These are phyloP conservation scores for Aspergillus saccharolyticus DNA, from an alignment of 495 filamentous ascomycete species.

Conservation along the genomic window DNA sequence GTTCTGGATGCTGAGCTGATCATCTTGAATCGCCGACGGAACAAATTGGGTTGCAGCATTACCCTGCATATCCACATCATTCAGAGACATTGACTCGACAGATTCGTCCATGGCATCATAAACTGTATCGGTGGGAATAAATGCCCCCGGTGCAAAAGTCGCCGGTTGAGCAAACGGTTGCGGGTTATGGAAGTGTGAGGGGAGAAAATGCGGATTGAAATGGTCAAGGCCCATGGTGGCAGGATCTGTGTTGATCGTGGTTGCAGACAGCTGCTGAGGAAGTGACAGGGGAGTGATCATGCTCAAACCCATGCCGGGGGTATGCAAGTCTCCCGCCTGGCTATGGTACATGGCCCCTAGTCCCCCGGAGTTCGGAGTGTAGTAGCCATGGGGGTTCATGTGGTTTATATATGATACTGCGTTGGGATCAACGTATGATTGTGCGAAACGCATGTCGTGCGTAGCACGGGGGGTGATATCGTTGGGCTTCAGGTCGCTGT, in stretches of 20 bases:
- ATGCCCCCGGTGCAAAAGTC: conserved; percentile 74
- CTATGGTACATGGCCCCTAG: conserved; percentile 75
- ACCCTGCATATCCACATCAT: conserved; percentile 42
- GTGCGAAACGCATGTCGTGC: conserved; percentile 81
- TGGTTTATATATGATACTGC: conserved; percentile 74
- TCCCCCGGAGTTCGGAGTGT: conserved; percentile 84
- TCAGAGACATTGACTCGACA: conserved; percentile 54
- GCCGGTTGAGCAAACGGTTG: conserved; percentile 65
- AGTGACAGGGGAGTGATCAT: conserved; percentile 83
- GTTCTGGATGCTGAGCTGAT: conserved; percentile 23
- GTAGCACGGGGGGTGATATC: conserved; percentile 73
- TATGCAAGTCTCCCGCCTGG: conserved; percentile 86
- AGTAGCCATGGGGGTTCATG: conserved; percentile 76
- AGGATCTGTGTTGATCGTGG: conserved; percentile 30
- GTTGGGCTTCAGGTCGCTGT: conserved; percentile 63
- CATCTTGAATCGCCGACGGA: conserved; percentile 21
- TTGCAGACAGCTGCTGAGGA: conserved; percentile 55
- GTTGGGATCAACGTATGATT: conserved; percentile 79
- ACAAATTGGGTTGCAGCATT: conserved; percentile 27
- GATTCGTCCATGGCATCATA: conserved; percentile 72
- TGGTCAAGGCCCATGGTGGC: conserved; percentile 44
- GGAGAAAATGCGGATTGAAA: conserved; percentile 57
- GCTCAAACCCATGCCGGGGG: conserved; percentile 68
- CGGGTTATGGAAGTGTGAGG: conserved; percentile 66
- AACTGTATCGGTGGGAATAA: conserved; percentile 67